These are phyloP conservation scores for Prunus mongolica DNA, from an alignment of 306 rosid species.

Conservation along the genomic window DNA sequence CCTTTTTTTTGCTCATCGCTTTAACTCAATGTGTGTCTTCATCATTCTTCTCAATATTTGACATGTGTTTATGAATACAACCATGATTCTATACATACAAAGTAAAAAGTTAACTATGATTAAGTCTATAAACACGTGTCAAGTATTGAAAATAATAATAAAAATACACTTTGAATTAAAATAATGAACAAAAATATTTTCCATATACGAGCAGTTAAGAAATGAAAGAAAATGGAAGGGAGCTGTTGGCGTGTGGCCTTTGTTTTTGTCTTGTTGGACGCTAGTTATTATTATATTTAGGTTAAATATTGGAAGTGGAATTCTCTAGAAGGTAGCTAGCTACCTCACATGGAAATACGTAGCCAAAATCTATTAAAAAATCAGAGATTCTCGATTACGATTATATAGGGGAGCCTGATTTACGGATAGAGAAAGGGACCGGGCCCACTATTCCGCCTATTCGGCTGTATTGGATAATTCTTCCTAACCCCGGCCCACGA, in stretches of 20 bases:
- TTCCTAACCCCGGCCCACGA: background rate
- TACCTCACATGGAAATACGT: background rate
- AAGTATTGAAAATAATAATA: accelerated
- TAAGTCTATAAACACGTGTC: accelerated
- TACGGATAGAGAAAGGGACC: background rate
- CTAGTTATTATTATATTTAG: background rate
- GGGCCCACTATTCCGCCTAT: background rate
- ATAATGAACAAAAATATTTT: no score
- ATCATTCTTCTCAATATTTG: accelerated
- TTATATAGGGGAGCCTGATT: background rate
- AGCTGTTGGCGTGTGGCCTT: background rate
- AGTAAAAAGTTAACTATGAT: no score
- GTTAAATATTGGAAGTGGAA: background rate
- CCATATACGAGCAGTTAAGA: background rate
- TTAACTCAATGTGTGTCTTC: accelerated
- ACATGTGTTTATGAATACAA: no score
- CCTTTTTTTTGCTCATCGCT: no score
- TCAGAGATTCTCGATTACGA: background rate
- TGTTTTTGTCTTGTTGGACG: background rate
- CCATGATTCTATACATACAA: accelerated
- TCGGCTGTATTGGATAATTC: background rate
- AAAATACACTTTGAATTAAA: no score
- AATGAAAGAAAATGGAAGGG: background rate
- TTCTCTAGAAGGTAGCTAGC: background rate
- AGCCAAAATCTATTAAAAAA: background rate